Evolutionary conservation across 768 basidiomycete species (phyloP), one percentile per base, ranked within the genome.

Genomic region (Lentinula lateritia): DNA sequence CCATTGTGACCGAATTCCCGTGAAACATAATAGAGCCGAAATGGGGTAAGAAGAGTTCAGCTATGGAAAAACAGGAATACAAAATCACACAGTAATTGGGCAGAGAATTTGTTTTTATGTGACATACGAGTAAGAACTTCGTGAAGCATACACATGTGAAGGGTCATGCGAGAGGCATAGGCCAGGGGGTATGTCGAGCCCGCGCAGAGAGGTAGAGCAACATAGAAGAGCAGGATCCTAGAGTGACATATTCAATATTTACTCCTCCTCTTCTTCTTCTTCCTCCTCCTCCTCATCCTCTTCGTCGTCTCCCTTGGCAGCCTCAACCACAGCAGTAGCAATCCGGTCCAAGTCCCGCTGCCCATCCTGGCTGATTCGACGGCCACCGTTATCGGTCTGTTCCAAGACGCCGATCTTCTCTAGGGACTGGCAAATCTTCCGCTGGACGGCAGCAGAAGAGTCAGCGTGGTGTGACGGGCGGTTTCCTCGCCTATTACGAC

Each of bases 391-490:
- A 48, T 90, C 87, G 63, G 90, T 86, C 78, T 89, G 83, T 80
- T 98, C 97, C 70, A 98, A 83, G 62, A 98, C 97, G 70, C 95
- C 95, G 71, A 99, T 98, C 84, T 96, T 97, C 84, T 98, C 96
- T 68, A 98, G 82, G 50, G 94, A 87, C 79, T 99, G 96, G 80
- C 95, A 94, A 67, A 98, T 80, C 78, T 92, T 95, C 73, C 95
- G 90, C 77, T 98, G 94, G 55, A 98, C 92, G 61, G 88, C 88
- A 60, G 89, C 83, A 46, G 95, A 94, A 28, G 87, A 84, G 72
- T 90, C 83, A 61, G 84, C 87, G 79, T 98, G 96, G 81, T 96
- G 95, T 65, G 93, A 93, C 53, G 96, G 95, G 68, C 97, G 90
- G 85, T 94, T 93, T 56, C 97, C 97, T 64, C 97, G 92, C 70